Evolutionary conservation across 768 basidiomycete species (phyloP), one percentile per base, ranked within the genome.

Genomic region (Collybia nuda): DNA sequence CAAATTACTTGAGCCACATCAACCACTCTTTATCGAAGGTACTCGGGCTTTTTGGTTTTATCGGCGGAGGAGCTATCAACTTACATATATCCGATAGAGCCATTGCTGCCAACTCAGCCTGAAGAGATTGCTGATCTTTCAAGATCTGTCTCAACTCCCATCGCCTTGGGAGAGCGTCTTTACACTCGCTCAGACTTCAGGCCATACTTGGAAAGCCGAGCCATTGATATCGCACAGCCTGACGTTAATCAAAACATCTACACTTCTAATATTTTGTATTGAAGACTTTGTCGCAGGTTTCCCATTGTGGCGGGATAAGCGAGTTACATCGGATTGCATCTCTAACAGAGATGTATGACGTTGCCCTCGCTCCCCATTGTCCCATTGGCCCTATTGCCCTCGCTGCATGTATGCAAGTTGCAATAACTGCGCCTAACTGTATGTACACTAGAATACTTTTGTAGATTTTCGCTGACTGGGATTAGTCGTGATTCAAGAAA

Each of bases 291-390:
- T 19, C 19, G 12, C 48, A 82, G 80, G 76, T 81, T 17, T 70
- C 79, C 1, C 82, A 83, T 54, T 82, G 81, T 32, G 81, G 84
- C 21, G 80, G 83, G 3, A 86, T 86, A 59, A 69, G 67, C 36
- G 82, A 86, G 61, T 65, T 81, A 5, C 74, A 79, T 38, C 73
- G 80, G 38, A 81, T 86, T 18, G 81, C 84, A 5, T 67, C 73
- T 19, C 67, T 85, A 56, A 77, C 79, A 1, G 83, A 86, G 63
- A 82, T 78, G 3, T 88, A 88, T 60, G 88, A 89, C 54, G 81
- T 89, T 46, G 86, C 79, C 9, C 61, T 85, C 45, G 87, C 85
- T 0, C 86, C 88, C 4, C 86, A 89, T 59, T 88, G 85, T 65
- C 86, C 87, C 2, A 59, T 86, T 1, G 85, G 85, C 0, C 88